Evolutionary conservation across 176 grass and related monocot species (phyloP), one percentile per base, ranked within the genome.

Genomic region (Dendrocalamus sinicus): DNA sequence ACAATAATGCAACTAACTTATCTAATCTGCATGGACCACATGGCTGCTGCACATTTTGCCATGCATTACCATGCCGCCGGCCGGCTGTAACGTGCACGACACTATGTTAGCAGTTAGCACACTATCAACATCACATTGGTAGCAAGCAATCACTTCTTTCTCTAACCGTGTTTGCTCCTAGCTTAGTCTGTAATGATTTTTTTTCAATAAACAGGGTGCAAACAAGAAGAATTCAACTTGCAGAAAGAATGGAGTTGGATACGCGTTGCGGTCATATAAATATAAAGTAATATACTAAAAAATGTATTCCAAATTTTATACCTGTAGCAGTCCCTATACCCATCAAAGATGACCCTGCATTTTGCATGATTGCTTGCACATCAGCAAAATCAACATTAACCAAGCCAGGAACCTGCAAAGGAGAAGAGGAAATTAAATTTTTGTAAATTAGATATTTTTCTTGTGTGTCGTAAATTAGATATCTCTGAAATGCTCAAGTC

Each of bases 321-420:
- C 96, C 96, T 91, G 96, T 95, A 81, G 91, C 96, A 78, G 86
- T 95, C 54, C 96, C 96, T 85, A 98, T 98, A 77, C 96, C 96
- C 96, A 98, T 98, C 86, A 98, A 89, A 74, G 96, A 98, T 78
- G 96, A 98, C n/a, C 96, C 96, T 76, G 96, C 96, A 91, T 98
- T 88, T 88, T 89, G 79, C 96, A 98, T 94, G 82, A 98, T 95
- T 67, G 96, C 81, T 68, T 93, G 92, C 66, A 98, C 96, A 89
- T 98, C 96, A 91, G 95, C 95, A 91, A 97, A 97, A 82, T 97
- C 95, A 67, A 97, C 95, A 89, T 97, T 97, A 82, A 97, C 95
- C 78, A 97, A 86, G 41, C 95, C 95, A 32, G 95, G 95, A 79
- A 94, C 95, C 95, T 97, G 88, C 77, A 78, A 91, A 86, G 39